Base-by-base conservation (phyloP, 2,329 filamentous ascomycete genomes). In the Geosmithia morbida region DNA sequence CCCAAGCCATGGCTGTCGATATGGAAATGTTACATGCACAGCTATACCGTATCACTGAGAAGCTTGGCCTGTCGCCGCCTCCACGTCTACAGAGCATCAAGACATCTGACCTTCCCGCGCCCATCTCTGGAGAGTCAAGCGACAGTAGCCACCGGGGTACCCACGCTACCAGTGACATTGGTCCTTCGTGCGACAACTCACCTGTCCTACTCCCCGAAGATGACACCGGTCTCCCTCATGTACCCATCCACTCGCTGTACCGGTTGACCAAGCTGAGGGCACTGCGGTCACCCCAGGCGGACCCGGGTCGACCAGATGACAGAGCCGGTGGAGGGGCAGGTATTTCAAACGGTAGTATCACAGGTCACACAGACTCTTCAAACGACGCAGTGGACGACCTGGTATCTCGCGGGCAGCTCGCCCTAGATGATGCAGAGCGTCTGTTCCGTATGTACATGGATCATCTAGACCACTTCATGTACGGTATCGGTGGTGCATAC, bases 391-490 rank as follows among this genome's bases (percentile, higher is more conserved):
- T 37, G 11, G 30, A 46, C 22, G 64, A 66, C 49, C 61, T 66
- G 3, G 62, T 66, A 17, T 55, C 62, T 1, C 56, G 57, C 0
- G 72, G 72, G 0, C 51, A 64, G 7, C 56, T 77, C 2, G 62
- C 68, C 1, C 46, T 71, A 3, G 61, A 65, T 2, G 71, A 75
- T 49, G 73, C 73, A 0, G 66, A 75, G 44, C 66, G 72, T 43
- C 57, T 77, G 0, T 76, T 75, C 52, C 57, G 62, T 2, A 62
- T 74, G 11, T 77, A 74, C 51, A 68, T 66, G 43, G 64, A 70
- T 44, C 68, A 66, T 0, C 66, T 75, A 48, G 72, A 75, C 51
- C 64, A 68, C 46, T 65, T 70, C 47, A 62, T 75, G 49, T 76
- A 73, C 48, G 66, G 66, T 2, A 71, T 72, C 20, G 68, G 71